phyloP scores from a whole-genome alignment of 768 basidiomycete species.

The Antrodiella citrinella region DNA sequence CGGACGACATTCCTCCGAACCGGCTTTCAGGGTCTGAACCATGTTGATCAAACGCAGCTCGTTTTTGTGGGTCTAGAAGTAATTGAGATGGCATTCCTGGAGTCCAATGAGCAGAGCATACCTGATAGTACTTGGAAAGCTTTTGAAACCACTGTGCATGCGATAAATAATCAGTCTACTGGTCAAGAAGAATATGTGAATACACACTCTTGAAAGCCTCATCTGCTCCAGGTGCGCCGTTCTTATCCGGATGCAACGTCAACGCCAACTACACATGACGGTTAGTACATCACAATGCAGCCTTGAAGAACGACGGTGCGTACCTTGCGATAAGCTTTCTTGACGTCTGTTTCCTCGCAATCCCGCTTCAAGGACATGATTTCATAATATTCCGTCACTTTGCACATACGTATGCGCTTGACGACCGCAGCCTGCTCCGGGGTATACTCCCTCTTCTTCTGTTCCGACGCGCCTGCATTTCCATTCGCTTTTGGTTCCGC shows the following conservation, averaged over 20 bases:
- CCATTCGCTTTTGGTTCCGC: constrained; percentile 45
- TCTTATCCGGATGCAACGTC: constrained; percentile 87
- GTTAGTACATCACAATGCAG: not conserved
- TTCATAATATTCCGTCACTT: constrained; percentile 88
- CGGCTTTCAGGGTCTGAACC: constrained; percentile 88
- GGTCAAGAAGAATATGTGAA: not conserved
- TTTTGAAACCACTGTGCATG: constrained; percentile 81
- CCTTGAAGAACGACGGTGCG: constrained; percentile 11
- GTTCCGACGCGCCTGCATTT: too few species aligned
- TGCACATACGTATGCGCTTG: constrained; percentile 78
- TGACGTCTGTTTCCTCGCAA: constrained; percentile 78
- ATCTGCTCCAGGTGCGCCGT: constrained; percentile 95
- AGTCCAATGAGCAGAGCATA: constrained; percentile 15
- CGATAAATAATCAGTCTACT: constrained; percentile 3
- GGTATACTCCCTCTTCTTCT: constrained; percentile 76
- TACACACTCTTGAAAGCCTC: constrained; percentile 93
- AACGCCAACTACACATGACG: constrained; percentile 58
- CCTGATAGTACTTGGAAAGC: constrained; percentile 93
- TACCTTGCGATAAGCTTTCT: constrained; percentile 96
- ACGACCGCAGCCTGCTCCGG: constrained; percentile 77
- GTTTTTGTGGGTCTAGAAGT: constrained; percentile 71
- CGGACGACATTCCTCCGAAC: constrained; percentile 62
- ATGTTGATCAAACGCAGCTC: constrained; percentile 75
- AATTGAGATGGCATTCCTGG: too few species aligned
- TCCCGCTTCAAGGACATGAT: constrained; percentile 74